Conservation (phyloP, 495 filamentous ascomycete species). For the Cairneyella variabilis region DNA sequence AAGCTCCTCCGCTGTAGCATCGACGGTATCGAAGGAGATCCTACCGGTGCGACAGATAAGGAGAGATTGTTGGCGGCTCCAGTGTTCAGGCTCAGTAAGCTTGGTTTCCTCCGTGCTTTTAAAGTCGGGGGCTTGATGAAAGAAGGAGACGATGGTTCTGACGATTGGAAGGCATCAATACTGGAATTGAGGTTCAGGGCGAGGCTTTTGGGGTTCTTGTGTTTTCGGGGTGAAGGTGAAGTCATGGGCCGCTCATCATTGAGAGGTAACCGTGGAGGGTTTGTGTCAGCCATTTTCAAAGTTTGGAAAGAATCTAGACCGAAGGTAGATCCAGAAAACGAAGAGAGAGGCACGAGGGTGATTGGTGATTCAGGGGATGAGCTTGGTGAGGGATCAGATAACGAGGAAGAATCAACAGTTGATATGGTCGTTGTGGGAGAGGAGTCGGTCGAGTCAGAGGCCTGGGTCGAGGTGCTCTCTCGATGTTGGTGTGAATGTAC, state of each 20-base stretch:
- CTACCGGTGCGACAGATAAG: constrained; percentile 12
- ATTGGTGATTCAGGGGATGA: constrained; percentile 87
- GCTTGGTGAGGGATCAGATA: constrained; percentile 86
- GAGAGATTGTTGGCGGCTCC: constrained; percentile 38
- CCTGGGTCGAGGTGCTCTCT: constrained; percentile 71
- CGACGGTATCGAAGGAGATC: constrained; percentile 33
- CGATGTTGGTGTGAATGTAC: constrained; percentile 48
- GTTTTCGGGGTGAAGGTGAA: constrained; percentile 70
- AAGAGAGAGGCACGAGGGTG: constrained; percentile 54
- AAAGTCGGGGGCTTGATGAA: constrained; percentile 71
- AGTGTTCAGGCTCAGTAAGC: constrained; percentile 65
- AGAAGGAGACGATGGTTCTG: constrained; percentile 75
- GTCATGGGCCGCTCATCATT: constrained; percentile 49
- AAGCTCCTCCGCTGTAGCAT: constrained; percentile 50
- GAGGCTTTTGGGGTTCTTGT: constrained; percentile 89
- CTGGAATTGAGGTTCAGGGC: constrained; percentile 71
- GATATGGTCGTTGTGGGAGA: constrained; percentile 96
- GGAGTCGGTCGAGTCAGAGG: constrained; percentile 84
- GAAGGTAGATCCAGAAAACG: constrained; percentile 48
- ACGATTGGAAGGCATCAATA: constrained; percentile 37
- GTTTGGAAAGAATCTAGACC: constrained; percentile 30
- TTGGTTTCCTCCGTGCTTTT: constrained; percentile 67
- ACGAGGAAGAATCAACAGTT: constrained; percentile 80
- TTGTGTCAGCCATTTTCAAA: constrained; percentile 27
- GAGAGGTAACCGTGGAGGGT: constrained; percentile 9